Evolutionary conservation across 2,329 filamentous ascomycete species (phyloP).

Genomic region (Onygenales sp.): DNA sequence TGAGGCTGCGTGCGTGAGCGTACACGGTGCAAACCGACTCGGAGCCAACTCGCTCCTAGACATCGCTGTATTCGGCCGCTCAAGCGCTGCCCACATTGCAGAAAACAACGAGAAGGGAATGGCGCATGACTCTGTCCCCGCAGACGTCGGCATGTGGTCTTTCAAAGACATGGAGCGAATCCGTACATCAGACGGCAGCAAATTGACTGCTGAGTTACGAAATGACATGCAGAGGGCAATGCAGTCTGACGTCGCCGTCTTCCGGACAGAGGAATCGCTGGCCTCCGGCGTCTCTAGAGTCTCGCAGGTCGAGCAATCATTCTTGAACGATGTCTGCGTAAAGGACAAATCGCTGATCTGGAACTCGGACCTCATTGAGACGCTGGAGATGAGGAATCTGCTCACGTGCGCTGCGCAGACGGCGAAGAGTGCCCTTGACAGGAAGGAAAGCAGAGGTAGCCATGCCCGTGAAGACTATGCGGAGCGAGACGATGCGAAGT

Average conservation of each 20-base stretch:
- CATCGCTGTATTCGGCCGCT: slow-evolving; percentile 82
- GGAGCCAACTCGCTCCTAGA: slow-evolving; percentile 88
- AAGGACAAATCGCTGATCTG: slow-evolving; percentile 96
- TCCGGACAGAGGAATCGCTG: slow-evolving; percentile 77
- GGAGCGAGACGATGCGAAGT: slow-evolving; percentile 61
- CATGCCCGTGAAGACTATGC: slow-evolving; percentile 83
- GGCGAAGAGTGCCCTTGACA: slow-evolving; percentile 66
- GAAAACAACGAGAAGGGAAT: slow-evolving; percentile 75
- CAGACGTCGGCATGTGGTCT: slow-evolving; percentile 69
- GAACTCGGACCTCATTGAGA: slow-evolving; percentile 91
- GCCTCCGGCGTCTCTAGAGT: slow-evolving; percentile 79
- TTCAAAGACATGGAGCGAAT: slow-evolving; percentile 72
- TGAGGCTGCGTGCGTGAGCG: slow-evolving; percentile 83
- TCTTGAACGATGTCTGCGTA: slow-evolving; percentile 63
- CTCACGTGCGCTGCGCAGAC: slow-evolving; percentile 81
- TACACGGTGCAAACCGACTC: slow-evolving; percentile 84
- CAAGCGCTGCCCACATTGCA: slow-evolving; percentile 80
- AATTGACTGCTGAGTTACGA: slow-evolving; percentile 72
- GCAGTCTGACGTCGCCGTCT: slow-evolving; percentile 87
- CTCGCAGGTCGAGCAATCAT: slow-evolving; percentile 65
- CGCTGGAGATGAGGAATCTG: slow-evolving; percentile 76
- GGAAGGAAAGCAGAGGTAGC: slow-evolving; percentile 79
- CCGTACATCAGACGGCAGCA: slow-evolving; percentile 66
- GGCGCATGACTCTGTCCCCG: slow-evolving; percentile 53
- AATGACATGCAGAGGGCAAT: slow-evolving; percentile 87